Base-by-base conservation (phyloP, 1,284 basidiomycete species). In the Sanghuangporus sanghuang region DNA sequence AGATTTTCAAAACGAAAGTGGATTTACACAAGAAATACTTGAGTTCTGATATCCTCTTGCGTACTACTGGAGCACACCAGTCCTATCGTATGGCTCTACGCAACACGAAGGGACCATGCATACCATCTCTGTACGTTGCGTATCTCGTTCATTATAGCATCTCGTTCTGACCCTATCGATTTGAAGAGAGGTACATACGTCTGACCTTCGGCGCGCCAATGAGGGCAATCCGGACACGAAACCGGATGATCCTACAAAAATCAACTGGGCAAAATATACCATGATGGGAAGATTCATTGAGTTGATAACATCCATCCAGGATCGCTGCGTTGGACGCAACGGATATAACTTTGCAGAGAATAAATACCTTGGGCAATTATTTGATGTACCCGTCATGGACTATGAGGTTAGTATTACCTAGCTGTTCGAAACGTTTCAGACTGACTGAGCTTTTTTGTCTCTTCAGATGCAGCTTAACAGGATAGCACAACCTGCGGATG, bases 241-340 rank as follows among this genome's bases (percentile, higher is more conserved):
- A 67, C 75, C 81, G 12, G 76, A 80, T 18, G 85, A 90, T 69
- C 75, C 81, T 5, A 75, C 71, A 39, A 87, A 86, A 73, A 89
- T 93, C 56, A 90, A 93, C 69, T 93, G 90, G 90, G 90, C 87
- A 23, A 93, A 93, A 73, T 93, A 87, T 74, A 91, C 88, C 70
- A 86, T 92, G 85, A 87, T 93, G 78, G 91, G 88, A 38, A 80
- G 83, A 63, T 91, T 92, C 71, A 85, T 93, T 66, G 81, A 82
- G 61, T 83, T 79, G 64, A 89, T 89, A 7, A 81, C 80, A 0
- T 82, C 87, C 68, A 90, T 85, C 67, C 90, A 93, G 73, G 74
- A 81, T n/a, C 85, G 88, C 65, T 92, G 89, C 70, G 80, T 80
- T 56, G 79, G 75, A 57, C 79, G 81, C 1, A 74, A 72, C 42